phyloP scores from a whole-genome alignment of 1,284 basidiomycete genomes.

The Polyporus tsugae region DNA sequence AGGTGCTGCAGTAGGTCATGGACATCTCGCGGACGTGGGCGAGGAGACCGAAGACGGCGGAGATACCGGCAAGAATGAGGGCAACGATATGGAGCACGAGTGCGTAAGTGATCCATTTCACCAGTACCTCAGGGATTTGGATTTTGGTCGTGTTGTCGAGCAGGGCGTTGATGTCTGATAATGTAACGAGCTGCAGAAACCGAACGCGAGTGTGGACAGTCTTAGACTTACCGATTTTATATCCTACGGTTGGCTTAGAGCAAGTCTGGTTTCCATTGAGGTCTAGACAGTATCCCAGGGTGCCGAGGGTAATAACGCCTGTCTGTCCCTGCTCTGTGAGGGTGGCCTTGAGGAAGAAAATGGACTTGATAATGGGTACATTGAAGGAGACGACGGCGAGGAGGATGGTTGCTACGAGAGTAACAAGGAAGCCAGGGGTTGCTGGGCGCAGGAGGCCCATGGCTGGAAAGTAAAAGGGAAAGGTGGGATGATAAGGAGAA shows the following conservation, averaged over 20 bases:
- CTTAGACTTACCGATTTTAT: slow-evolving; percentile 74
- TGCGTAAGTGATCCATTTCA: slow-evolving; percentile 91
- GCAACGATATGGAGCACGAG: slow-evolving; percentile 90
- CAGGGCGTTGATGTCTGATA: slow-evolving; percentile 78
- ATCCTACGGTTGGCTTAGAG: slow-evolving; percentile 81
- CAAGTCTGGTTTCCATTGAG: slow-evolving; percentile 68
- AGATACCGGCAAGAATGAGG: slow-evolving; percentile 72
- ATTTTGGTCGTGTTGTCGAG: slow-evolving; percentile 71
- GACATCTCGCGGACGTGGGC: slow-evolving; percentile 88
- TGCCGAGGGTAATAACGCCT: slow-evolving; percentile 82
- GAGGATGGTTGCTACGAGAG: slow-evolving; percentile 75
- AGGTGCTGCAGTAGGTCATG: slow-evolving; percentile 86
- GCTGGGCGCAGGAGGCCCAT: slow-evolving; percentile 78
- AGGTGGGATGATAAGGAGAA: slow-evolving; percentile 11
- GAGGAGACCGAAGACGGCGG: slow-evolving; percentile 81
- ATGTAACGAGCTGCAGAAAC: slow-evolving; percentile 14
- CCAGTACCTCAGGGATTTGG: slow-evolving; percentile 79
- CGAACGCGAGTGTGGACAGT: slow-evolving; percentile 1
- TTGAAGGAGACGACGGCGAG: slow-evolving; percentile 88
- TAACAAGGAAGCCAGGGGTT: slow-evolving; percentile 86
- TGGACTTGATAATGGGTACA: slow-evolving; percentile 84
- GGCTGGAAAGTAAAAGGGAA: neutral
- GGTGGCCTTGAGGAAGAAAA: slow-evolving; percentile 85
- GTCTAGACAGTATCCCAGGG: slow-evolving; percentile 83
- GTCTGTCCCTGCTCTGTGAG: slow-evolving; percentile 56